phyloP scores from a whole-genome alignment of 1,284 basidiomycete species.

The Anthracocystis setariae region DNA sequence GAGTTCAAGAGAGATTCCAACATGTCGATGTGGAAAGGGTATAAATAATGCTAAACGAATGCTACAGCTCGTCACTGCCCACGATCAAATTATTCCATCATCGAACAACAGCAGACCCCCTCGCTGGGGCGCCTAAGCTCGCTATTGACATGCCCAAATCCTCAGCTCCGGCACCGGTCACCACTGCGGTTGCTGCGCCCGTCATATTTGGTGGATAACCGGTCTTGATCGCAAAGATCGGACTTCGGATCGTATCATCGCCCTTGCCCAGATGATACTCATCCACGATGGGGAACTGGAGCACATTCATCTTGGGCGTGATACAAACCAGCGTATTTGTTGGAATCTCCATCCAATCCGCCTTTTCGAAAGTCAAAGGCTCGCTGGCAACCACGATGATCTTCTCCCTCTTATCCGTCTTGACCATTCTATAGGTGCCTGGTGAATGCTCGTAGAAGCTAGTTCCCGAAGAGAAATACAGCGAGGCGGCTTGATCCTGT shows the following conservation, averaged over 20 bases:
- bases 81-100: neutral
- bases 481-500: slow-evolving; percentile 89
- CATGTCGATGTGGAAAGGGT: slow-evolving; percentile 7
- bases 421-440: slow-evolving; percentile 71
- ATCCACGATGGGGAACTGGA: slow-evolving; percentile 93
- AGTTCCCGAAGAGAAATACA: slow-evolving; percentile 95
- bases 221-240: slow-evolving; percentile 48
- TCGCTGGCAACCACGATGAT: slow-evolving; percentile 79
- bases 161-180: neutral
- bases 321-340: slow-evolving; percentile 82
- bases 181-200: slow-evolving; percentile 13
- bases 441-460: slow-evolving; percentile 81
- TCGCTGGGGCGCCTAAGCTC: slow-evolving; percentile 3
- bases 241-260: slow-evolving; percentile 18
- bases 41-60: neutral
- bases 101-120: slow-evolving; percentile 3
- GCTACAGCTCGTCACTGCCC: neutral
- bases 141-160: slow-evolving; percentile 2
- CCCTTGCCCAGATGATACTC: slow-evolving; percentile 70
- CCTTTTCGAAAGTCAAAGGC: slow-evolving; percentile 75
- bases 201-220: slow-evolving; percentile 49
- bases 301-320: slow-evolving; percentile 77
- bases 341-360: slow-evolving; percentile 96
- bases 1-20: neutral
- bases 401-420: slow-evolving; percentile 90